Evolutionary conservation across 2,329 filamentous ascomycete species (phyloP).

Genomic region (Ascochyta fabae): DNA sequence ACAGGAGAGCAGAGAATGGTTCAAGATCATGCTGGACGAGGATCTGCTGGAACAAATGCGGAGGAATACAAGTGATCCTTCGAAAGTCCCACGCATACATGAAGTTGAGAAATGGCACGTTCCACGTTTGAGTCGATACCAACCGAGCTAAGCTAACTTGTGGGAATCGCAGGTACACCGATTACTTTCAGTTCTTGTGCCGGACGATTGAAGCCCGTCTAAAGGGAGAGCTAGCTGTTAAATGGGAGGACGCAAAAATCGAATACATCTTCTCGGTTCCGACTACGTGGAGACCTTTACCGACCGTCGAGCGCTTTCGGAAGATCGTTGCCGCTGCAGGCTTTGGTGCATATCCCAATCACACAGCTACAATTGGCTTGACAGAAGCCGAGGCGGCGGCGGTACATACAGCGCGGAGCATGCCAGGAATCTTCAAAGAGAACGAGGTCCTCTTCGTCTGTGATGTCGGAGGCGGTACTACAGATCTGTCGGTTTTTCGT

Average conservation of each 20-base stretch:
- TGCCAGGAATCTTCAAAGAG: slow-evolving; percentile 15
- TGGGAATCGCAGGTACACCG: slow-evolving; percentile 50
- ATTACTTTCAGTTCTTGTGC: slow-evolving; percentile 58
- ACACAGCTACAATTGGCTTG: slow-evolving; percentile 54
- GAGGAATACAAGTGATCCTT: no score
- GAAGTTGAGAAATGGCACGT: no score
- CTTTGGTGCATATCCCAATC: slow-evolving; percentile 53
- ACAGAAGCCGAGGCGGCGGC: slow-evolving; percentile 63
- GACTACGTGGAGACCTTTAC: slow-evolving; percentile 61
- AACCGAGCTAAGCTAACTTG: slow-evolving; percentile 39
- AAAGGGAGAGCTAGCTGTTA: slow-evolving; percentile 47
- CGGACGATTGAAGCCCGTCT: slow-evolving; percentile 54
- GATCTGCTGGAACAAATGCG: no score
- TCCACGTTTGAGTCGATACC: no score
- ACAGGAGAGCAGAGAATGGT: slow-evolving; percentile 56
- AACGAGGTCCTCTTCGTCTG: slow-evolving; percentile 58
- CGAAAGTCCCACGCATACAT: no score
- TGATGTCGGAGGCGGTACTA: slow-evolving; percentile 60
- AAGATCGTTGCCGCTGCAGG: slow-evolving; percentile 56
- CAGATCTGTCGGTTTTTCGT: slow-evolving; percentile 50
- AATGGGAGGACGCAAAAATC: slow-evolving; percentile 52
- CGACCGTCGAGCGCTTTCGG: slow-evolving; percentile 60
- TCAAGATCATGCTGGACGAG: slow-evolving; percentile 58
- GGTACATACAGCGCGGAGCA: slow-evolving; percentile 51
- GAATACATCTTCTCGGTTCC: slow-evolving; percentile 65